Conservation (phyloP, 805 yeast species). For the Barnettozyma pratensis region DNA sequence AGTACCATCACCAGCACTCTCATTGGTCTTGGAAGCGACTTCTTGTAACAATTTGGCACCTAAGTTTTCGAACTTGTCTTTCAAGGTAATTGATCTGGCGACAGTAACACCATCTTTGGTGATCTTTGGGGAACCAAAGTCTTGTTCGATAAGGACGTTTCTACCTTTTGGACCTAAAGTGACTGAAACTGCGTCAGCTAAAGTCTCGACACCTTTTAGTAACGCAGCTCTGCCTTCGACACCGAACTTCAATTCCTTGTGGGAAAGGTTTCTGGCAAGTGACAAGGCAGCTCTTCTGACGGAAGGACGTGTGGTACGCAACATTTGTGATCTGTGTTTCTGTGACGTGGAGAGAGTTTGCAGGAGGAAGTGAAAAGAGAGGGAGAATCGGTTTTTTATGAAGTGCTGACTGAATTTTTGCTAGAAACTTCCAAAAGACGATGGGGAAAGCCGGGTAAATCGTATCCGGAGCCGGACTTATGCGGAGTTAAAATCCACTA, state of each 20-base stretch:
- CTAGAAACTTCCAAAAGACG: slow-evolving; percentile 2
- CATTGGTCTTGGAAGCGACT: slow-evolving; percentile 97
- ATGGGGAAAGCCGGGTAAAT: background rate
- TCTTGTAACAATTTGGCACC: slow-evolving; percentile 96
- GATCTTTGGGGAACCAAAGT: slow-evolving; percentile 95
- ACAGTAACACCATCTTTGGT: slow-evolving; percentile 99
- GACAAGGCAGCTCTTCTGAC: slow-evolving; percentile 19
- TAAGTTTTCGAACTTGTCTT: slow-evolving; percentile 94
- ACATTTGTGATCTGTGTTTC: slow-evolving; percentile 11
- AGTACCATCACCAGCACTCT: slow-evolving; percentile 98
- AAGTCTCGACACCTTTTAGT: slow-evolving; percentile 84
- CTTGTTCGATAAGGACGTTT: slow-evolving; percentile 94
- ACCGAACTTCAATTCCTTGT: slow-evolving; percentile 96
- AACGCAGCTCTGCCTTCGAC: slow-evolving; percentile 54
- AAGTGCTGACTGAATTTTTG: background rate
- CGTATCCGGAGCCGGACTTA: background rate
- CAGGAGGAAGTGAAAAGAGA: background rate
- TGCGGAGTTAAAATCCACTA: background rate
- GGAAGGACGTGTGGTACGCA: slow-evolving; percentile 24
- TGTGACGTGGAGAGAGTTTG: background rate
- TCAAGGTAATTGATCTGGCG: slow-evolving; percentile 77
- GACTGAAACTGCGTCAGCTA: slow-evolving; percentile 91
- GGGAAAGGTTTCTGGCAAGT: slow-evolving; percentile 36
- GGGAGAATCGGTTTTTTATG: background rate
- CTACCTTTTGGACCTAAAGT: slow-evolving; percentile 98